Evolutionary conservation across 139 green algal genomes (phyloP), one percentile per base, ranked within the genome.

Genomic region (Ostreobium quekettii): DNA sequence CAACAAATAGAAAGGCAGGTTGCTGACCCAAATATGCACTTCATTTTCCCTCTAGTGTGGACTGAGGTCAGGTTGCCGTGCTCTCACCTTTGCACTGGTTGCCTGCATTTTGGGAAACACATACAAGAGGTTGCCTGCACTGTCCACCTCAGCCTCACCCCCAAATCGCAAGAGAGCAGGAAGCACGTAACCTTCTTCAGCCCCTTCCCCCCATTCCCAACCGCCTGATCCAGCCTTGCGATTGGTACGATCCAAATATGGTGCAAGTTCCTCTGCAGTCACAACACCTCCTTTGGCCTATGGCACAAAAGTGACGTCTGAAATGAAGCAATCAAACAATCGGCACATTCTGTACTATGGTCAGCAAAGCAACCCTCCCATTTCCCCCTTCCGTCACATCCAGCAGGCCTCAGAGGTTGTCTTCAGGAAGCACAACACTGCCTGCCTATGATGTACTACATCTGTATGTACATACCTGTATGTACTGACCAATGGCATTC

Each of bases 201-300:
- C 59, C 1, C 58, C 48, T 22, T 74, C 59, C 3, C 28, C 36
- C 4, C 37, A 36, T n/a, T 71, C 15, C 2, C 36, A 38, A 65
- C 47, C 47, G 2, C 5, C n/a, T n/a, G n/a, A 71, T 32, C 8
- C 36, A 36, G 60, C 49, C 37, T 3, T 22, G 4, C 15, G 22
- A 33, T 48, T 15, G 5, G 79, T 74, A 7, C 76, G 76, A 72
- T 97, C 88, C 29, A 97, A 70, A 73, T 85, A 97, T 1, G 93
- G 93, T 0, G 91, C 93, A 64, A 98, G 78, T 78, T 98, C 86
- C 76, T 98, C 92, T 1, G 90, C 93, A 11, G 85, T 90, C 36
- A 98, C 89, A 5, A 96, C 91, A 15, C 93, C 93, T 24, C 85
- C 83, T 53, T 75, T 77, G 5, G 36, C 46, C 31, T 74, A 36